Percentiles rank a stretch among this genome's conserved stretches.
These are phyloP conservation scores for Actinomortierella wolfii DNA, from an alignment of 371 early-diverging fungal genomes.

Conservation along the genomic window DNA sequence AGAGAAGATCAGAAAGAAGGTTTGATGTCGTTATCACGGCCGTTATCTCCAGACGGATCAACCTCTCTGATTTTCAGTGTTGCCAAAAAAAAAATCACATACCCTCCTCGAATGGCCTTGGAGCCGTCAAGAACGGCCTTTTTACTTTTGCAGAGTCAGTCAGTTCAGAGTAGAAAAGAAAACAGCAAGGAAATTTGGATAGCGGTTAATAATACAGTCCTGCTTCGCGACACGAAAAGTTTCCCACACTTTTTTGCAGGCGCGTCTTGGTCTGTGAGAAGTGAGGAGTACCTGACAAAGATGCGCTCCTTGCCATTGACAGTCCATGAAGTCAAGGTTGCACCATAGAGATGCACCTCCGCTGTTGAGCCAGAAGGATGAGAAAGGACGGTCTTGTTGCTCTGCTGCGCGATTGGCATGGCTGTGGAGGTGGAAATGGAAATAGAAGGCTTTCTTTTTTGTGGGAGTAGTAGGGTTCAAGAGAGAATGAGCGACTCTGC, in stretches of 20 bases:
- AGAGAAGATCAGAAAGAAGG: not conserved
- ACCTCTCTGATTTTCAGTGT: constrained; percentile 1
- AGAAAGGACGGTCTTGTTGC: constrained; percentile 18
- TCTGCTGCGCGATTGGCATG: constrained; percentile 33
- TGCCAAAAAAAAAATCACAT: constrained; percentile 21
- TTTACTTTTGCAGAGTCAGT: constrained; percentile 47
- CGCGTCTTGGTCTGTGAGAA: not conserved
- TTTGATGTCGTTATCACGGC: no score
- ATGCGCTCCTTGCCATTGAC: constrained; percentile 68
- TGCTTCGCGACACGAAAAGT: no score
- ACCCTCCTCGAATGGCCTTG: constrained; percentile 89
- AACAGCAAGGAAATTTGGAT: no score
- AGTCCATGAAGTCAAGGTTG: constrained; percentile 83
- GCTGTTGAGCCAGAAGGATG: constrained; percentile 59
- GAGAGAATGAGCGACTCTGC: no score
- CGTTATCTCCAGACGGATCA: no score
- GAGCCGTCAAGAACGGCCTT: constrained; percentile 76
- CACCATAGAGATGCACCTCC: constrained; percentile 71
- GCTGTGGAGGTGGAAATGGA: constrained; percentile 2
- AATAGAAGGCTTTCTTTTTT: no score
- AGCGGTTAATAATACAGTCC: no score
- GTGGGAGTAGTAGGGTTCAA: no score
- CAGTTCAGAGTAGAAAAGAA: no score
- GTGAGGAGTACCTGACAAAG: constrained; percentile 68
- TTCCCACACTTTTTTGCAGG: no score